Evolutionary conservation across 2,329 filamentous ascomycete species (phyloP).

Genomic region (Parastagonospora nodorum): DNA sequence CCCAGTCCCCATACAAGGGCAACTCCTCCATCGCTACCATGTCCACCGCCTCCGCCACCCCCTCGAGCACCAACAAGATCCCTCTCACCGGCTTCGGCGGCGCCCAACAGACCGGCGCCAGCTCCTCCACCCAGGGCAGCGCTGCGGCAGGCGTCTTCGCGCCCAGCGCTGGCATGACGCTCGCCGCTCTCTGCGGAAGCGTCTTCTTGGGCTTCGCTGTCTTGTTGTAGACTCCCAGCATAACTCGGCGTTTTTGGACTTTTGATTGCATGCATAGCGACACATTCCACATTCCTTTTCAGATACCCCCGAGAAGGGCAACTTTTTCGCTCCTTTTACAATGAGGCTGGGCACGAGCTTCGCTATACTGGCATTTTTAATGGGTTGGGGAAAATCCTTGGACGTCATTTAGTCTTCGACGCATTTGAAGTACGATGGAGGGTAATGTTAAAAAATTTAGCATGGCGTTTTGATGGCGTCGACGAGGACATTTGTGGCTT

Average conservation of each 20-base stretch:
- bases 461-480: too few relatives aligned
- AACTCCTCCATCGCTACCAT: constrained; percentile 61
- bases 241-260: constrained; percentile 1
- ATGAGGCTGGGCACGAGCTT: too few relatives aligned
- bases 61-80: constrained; percentile 34
- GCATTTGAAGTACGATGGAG: too few relatives aligned
- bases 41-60: constrained; percentile 46
- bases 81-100: constrained; percentile 41
- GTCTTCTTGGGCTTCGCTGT: constrained; percentile 63
- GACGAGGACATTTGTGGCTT: too few relatives aligned
- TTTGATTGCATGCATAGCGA: constrained; percentile 19
- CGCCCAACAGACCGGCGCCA: constrained; percentile 12
- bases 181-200: constrained; percentile 59
- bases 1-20: constrained; percentile 63
- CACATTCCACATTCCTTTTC: too few relatives aligned
- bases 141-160: constrained; percentile 53
- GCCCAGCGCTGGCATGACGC: constrained; percentile 61
- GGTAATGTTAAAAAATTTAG: too few relatives aligned
- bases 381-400: too few relatives aligned
- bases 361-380: too few relatives aligned
- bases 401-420: too few relatives aligned
- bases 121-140: constrained; percentile 16
- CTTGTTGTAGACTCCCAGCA: constrained; percentile 32
- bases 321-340: too few relatives aligned
- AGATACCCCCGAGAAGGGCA: too few relatives aligned